phyloP scores from a whole-genome alignment of 2,329 filamentous ascomycete species.

The Trichoderma sp. region DNA sequence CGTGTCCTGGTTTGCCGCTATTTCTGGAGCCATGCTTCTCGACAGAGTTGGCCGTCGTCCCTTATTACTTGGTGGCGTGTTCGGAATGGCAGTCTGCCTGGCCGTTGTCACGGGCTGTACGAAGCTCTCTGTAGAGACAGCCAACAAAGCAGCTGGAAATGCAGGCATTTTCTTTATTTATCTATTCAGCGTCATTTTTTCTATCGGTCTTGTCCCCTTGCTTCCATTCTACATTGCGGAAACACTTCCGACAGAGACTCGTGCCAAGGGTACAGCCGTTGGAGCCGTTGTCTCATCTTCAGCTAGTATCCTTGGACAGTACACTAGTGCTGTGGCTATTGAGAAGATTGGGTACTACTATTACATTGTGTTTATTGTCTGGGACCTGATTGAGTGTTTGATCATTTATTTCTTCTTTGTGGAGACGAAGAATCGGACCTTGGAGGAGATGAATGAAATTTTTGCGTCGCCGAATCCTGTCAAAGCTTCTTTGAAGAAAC shows the following conservation, averaged over 20 bases:
- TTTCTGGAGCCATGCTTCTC: conserved; percentile 53
- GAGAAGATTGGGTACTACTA: conserved; percentile 35
- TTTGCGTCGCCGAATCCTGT: conserved; percentile 26
- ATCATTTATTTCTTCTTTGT: conserved; percentile 37
- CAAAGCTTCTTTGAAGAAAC: conserved; percentile 18
- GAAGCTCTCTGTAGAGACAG: conserved; percentile 36
- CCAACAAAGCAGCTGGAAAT: conserved; percentile 53
- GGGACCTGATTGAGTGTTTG: conserved; percentile 26
- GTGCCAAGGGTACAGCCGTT: conserved; percentile 22
- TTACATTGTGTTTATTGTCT: conserved; percentile 37
- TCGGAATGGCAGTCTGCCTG: conserved; percentile 40
- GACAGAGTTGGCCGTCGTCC: conserved; percentile 57
- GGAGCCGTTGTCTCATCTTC: conserved; percentile 12
- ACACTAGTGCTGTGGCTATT: conserved; percentile 14
- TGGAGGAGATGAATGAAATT: conserved; percentile 30
- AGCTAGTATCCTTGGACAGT: conserved; percentile 17
- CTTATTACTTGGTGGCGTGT: conserved; percentile 38
- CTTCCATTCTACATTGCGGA: conserved; percentile 24
- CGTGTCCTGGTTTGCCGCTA: conserved; percentile 47
- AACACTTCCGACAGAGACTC: conserved; percentile 22
- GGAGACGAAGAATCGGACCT: conserved; percentile 29
- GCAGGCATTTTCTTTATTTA: conserved; percentile 57
- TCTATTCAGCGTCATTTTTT: conserved; percentile 47
- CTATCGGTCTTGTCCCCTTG: conserved; percentile 20
- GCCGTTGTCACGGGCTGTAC: conserved; percentile 53